Conservation (phyloP, 1,284 basidiomycete genomes). For the Wallemia mellicola region DNA sequence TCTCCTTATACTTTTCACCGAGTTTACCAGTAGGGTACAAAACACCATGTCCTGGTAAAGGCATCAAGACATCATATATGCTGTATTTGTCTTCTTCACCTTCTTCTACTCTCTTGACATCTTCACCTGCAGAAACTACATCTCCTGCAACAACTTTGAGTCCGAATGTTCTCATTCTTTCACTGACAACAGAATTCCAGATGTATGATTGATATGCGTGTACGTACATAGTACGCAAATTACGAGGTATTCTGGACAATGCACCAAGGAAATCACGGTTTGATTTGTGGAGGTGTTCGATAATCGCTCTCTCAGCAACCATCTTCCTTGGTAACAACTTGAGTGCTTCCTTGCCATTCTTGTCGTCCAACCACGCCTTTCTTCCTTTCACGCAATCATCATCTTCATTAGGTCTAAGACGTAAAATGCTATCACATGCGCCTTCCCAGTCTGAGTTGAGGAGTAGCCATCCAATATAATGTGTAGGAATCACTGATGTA, state of each 20-base stretch:
- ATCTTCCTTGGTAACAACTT: conserved; percentile 57
- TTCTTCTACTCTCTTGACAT: conserved; percentile 41
- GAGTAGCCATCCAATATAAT: conserved; percentile 67
- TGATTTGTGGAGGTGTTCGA: conserved; percentile 64
- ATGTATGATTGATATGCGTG: conserved; percentile 97
- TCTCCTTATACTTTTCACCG: conserved; percentile 49
- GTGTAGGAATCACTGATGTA: conserved; percentile 80
- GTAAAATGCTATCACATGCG: conserved; percentile 53
- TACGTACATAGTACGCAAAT: conserved; percentile 83
- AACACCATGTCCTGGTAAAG: conserved; percentile 72
- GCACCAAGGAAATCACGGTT: conserved; percentile 10
- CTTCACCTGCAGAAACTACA: conserved; percentile 30
- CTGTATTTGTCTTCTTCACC: conserved; percentile 46
- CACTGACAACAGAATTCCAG: conserved; percentile 87
- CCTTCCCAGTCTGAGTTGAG: conserved; percentile 65
- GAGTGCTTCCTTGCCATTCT: conserved; percentile 43
- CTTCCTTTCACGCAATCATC: conserved; percentile 51
- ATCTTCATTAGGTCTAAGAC: conserved; percentile 57
- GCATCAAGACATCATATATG: conserved; percentile 85
- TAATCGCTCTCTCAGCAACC: conserved; percentile 67
- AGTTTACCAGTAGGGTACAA: conserved; percentile 55
- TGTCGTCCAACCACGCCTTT: conserved; percentile 49
- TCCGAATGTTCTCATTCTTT: conserved; percentile 53
- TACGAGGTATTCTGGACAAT: conserved; percentile 49
- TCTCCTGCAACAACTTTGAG: conserved; percentile 55